These are phyloP conservation scores for Pseudogymnoascus pannorum DNA, from an alignment of 2,329 filamentous ascomycete genomes.

Conservation along the genomic window DNA sequence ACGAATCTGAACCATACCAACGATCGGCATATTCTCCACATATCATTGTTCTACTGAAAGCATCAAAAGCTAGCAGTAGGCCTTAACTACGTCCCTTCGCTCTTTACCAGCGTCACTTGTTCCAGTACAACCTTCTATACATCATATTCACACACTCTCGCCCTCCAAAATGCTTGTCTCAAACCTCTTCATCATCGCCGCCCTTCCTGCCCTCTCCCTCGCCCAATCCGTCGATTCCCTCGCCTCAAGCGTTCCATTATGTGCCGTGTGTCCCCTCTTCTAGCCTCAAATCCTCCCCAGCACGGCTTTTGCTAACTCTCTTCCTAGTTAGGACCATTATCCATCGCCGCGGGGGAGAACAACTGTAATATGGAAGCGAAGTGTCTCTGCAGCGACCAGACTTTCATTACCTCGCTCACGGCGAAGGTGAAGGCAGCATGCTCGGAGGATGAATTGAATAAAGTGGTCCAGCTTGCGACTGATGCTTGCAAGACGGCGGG, in stretches of 20 bases:
- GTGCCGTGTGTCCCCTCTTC: neutral
- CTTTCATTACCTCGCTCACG: neutral
- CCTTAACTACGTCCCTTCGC: neutral
- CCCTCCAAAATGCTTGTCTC: neutral
- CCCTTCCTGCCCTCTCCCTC: neutral
- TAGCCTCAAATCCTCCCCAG: neutral
- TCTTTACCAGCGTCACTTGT: neutral
- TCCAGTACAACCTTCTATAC: neutral
- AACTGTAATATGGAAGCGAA: neutral
- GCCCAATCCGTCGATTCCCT: neutral
- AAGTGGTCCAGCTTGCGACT: neutral
- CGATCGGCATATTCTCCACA: slow-evolving; percentile 1
- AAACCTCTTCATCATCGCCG: neutral
- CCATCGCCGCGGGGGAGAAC: neutral
- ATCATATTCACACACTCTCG: neutral
- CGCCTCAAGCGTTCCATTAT: neutral
- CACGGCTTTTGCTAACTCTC: neutral
- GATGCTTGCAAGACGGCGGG: neutral
- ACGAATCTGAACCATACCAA: neutral
- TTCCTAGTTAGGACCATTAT: neutral
- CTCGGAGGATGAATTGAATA: neutral
- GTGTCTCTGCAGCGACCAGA: neutral
- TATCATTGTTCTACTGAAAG: neutral
- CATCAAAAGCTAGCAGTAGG: neutral
- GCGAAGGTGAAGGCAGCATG: neutral